phyloP scores from a whole-genome alignment of 495 filamentous ascomycete genomes.

The Penicillium goetzii region DNA sequence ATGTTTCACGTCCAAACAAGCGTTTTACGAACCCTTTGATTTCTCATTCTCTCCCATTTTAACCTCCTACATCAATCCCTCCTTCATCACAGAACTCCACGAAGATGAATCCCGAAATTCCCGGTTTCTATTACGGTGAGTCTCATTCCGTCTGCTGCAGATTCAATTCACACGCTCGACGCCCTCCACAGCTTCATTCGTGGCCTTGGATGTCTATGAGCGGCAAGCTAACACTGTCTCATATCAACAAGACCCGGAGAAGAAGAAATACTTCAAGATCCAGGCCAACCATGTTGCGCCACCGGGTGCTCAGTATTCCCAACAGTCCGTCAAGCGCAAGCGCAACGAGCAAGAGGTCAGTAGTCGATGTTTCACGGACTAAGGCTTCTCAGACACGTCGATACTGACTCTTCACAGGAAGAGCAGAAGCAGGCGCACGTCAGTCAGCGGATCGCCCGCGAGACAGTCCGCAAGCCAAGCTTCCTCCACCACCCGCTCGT shows the following conservation, averaged over 20 bases:
- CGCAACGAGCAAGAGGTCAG: constrained; percentile 42
- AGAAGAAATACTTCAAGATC: constrained; percentile 63
- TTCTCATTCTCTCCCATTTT: not conserved
- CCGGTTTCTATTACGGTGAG: constrained; percentile 54
- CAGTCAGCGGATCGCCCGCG: constrained; percentile 34
- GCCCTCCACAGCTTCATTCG: not conserved
- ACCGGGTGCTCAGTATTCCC: constrained; percentile 48
- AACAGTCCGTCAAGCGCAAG: constrained; percentile 50
- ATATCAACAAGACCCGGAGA: constrained; percentile 49
- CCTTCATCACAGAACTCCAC: not conserved
- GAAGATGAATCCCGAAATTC: constrained; percentile 55
- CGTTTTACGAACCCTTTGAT: not conserved
- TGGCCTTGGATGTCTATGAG: not conserved
- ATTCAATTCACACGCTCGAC: not conserved
- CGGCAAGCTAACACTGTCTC: not conserved
- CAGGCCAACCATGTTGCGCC: constrained; percentile 52
- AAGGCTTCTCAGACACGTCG: not conserved
- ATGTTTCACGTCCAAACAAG: not conserved
- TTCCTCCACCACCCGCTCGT: constrained; percentile 37
- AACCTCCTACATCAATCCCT: not conserved
- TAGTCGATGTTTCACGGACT: not conserved
- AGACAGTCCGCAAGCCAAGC: constrained; percentile 39
- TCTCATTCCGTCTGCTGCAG: not conserved
- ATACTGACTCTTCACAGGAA: constrained; percentile 30
- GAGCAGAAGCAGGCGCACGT: constrained; percentile 34